Base-by-base conservation (phyloP, 1,139 yeast genomes). In the Sugiyamaella grinbergsii region DNA sequence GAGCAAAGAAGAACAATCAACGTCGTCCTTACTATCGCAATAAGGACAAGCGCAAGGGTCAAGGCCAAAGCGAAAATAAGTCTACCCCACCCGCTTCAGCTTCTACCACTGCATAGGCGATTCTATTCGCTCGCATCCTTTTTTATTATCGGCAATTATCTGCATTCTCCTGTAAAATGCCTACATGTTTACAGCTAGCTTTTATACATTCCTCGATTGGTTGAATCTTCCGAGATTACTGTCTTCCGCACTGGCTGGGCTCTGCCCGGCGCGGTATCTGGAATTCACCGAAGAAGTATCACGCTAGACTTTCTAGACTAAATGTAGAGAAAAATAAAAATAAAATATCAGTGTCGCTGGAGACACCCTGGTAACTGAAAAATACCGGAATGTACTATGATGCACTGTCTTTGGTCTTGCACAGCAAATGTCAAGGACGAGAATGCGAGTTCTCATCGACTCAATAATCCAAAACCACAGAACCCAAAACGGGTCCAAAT, bases 321-420 rank as follows among this genome's bases (percentile, higher is more conserved):
- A 22, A 6, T 11, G 5, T 11, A 8, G 7, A 38, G 7, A 24
- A 8, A 16, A 29, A 29, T 36, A n/a, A n/a, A n/a, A 23, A 23
- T 13, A 4, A 15, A 41, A 58, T 62, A 64, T 62, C 37, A 52
- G 66, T 62, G 63, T 53, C 60, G 58, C 56, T 62, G 65, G 66
- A 62, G 66, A 62, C 66, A 54, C 63, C 53, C 54, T 55, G 58
- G 53, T 47, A 56, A 54, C 52, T 45, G 54, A 38, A 29, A 38
- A 43, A 49, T 44, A 47, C 55, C 58, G 55, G 50, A 58, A 54
- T 54, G 66, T 62, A 62, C 65, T 62, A 62, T 62, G 65, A 62
- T 62, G 62, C 62, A 62, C 64, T 50, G 40, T 43, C 47, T 28
- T 49, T 49, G 34, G 19, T 51, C 54, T 51, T 11, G 48, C 49